Conservation (phyloP, 2,329 filamentous ascomycete species). For the Daldinia sp. region DNA sequence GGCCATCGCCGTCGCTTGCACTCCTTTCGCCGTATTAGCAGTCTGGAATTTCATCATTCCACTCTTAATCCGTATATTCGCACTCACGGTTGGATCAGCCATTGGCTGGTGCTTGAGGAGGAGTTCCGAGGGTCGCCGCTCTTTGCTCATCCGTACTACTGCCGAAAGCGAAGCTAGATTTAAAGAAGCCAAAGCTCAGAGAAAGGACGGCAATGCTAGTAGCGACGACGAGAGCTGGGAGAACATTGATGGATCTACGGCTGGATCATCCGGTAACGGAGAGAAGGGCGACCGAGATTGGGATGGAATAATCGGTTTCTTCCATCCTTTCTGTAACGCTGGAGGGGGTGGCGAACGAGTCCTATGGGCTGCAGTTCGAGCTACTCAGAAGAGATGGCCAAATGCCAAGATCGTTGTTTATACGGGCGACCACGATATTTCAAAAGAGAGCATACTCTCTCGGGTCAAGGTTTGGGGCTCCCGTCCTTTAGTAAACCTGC, state of each 20-base stretch:
- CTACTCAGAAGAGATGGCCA: slow-evolving; percentile 89
- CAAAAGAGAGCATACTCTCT: slow-evolving; percentile 79
- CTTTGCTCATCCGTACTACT: slow-evolving; percentile 63
- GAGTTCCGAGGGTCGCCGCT: slow-evolving; percentile 69
- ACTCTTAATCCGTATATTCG: slow-evolving; percentile 50
- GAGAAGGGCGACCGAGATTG: slow-evolving; percentile 66
- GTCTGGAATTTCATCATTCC: slow-evolving; percentile 46
- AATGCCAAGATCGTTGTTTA: slow-evolving; percentile 91
- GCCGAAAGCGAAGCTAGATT: slow-evolving; percentile 52
- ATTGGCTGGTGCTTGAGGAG: slow-evolving; percentile 69
- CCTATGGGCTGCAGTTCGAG: slow-evolving; percentile 92
- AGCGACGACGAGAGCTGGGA: slow-evolving; percentile 72
- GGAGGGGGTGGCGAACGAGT: slow-evolving; percentile 96
- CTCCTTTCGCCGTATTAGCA: slow-evolving; percentile 42
- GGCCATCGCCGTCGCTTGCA: slow-evolving; percentile 40
- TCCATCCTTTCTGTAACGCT: slow-evolving; percentile 98
- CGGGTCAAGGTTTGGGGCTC: slow-evolving; percentile 70
- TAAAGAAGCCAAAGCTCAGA: slow-evolving; percentile 48
- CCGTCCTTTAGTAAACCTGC: background rate
- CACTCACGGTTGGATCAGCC: slow-evolving; percentile 51
- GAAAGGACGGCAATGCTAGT: slow-evolving; percentile 18
- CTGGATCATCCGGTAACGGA: slow-evolving; percentile 49
- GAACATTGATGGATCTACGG: slow-evolving; percentile 64
- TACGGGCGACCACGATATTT: slow-evolving; percentile 90
- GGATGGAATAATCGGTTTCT: slow-evolving; percentile 91